Evolutionary conservation across 176 grass and related monocot genomes (phyloP), one percentile per base, ranked within the genome.

Genomic region (Aegilops sharonensis): DNA sequence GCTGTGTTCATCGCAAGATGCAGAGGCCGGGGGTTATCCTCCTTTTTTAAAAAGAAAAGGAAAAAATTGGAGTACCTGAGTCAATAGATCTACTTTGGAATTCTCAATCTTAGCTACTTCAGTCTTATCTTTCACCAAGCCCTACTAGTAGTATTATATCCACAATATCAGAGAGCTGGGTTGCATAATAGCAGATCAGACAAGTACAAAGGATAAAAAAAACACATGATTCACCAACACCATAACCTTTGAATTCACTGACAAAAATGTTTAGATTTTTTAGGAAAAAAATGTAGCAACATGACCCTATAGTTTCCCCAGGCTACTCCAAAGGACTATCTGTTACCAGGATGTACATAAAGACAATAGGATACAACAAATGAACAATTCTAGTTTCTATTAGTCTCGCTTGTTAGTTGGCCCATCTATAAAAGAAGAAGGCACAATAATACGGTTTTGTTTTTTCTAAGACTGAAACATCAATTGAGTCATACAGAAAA

Each of bases 21-120:
- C 50, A 54, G 15, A 54, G 15, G 15, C 50, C 15, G 2, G 14
- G 50, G 15, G 1, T 54, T 7, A 54, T 54, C 27, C 27, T 27
- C 27, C 50, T 52, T 52, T 6, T 54, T 5, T 54, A 18, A 54
- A 54, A 18, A 54, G 15, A 54, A 54, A 50, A 54, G 2, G 48
- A 54, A 18, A 18, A 15, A 18, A 54, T 0, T 54, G 50, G 50
- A 54, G 50, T 54, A 54, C 50, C 15, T 54, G 50, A 54, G 14
- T 18, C 50, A 72, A 87, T 72, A 34, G 75, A 87, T 80, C 80
- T 84, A 84, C 85, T 84, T 75, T 50, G 75, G 36, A 87, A 27
- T 80, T 27, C 68, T 87, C 85, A 62, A 80, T 68, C 76, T 84
- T 79, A 80, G 31, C 37, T 15, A 86, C 25, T 11, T 79, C 68